Conservation (phyloP, 2,329 filamentous ascomycete genomes). For the Cercospora nicotianae region DNA sequence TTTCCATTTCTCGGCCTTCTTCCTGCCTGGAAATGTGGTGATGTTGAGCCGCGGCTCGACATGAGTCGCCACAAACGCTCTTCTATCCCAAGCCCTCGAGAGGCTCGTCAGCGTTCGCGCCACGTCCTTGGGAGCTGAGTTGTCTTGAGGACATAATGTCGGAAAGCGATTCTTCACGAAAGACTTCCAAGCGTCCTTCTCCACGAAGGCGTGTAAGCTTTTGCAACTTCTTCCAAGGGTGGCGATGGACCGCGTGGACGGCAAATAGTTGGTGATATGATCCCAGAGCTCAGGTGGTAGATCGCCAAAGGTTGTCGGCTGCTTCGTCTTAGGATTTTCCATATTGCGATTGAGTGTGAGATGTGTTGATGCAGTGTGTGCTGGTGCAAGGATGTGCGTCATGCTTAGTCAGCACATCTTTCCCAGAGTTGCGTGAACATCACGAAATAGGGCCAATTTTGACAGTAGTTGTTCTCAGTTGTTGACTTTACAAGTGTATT, state of each 20-base stretch:
- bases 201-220: conserved; percentile 48
- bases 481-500: not conserved
- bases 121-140: conserved; percentile 51
- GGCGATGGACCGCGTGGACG: conserved; percentile 48
- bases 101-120: conserved; percentile 57
- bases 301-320: conserved; percentile 33
- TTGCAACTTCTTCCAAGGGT: conserved; percentile 50
- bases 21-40: conserved; percentile 34
- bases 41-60: conserved; percentile 47
- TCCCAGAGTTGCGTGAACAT: not conserved
- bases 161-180: conserved; percentile 54
- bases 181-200: conserved; percentile 48
- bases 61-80: conserved; percentile 57
- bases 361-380: not conserved
- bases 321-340: conserved; percentile 1
- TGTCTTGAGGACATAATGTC: conserved; percentile 37
- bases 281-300: conserved; percentile 44
- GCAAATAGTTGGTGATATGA: conserved; percentile 44
- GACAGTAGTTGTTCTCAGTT: not conserved
- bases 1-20: conserved; percentile 41
- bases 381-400: not conserved
- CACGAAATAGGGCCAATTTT: not conserved
- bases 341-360: not conserved
- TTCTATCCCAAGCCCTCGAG: conserved; percentile 58
- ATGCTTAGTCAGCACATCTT: conserved; percentile 1